A percentile compares a stretch with the other conserved stretches of the same genome.
Evolutionary conservation across 306 rosid genomes (phyloP).

Genomic region (Castanopsis chinensis): DNA sequence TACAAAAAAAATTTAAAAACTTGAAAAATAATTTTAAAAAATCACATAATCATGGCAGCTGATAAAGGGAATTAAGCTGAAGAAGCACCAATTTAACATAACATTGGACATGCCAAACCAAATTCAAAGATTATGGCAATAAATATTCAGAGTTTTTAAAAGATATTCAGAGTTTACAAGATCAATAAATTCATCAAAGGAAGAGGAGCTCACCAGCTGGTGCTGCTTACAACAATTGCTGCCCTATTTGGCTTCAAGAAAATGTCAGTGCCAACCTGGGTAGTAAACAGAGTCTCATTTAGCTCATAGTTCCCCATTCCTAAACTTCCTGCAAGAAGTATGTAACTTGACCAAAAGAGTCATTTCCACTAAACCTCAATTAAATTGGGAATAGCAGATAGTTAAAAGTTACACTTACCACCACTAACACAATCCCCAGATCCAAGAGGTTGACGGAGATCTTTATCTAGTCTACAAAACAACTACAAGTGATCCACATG

Average conservation of each 20-base stretch:
- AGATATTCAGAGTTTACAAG: not conserved
- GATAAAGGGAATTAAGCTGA: not conserved
- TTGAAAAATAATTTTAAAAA: too few relatives aligned
- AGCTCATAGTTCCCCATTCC: slow-evolving; percentile 34
- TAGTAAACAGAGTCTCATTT: slow-evolving; percentile 58
- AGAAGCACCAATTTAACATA: not conserved
- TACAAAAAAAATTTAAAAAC: too few relatives aligned
- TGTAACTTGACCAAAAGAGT: slow-evolving; percentile 13
- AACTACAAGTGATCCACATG: slow-evolving; percentile 44
- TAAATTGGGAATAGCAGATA: not conserved
- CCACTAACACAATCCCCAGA: slow-evolving; percentile 63
- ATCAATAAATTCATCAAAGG: slow-evolving; percentile 6
- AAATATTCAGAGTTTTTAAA: not conserved
- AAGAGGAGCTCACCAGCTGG: slow-evolving; percentile 73
- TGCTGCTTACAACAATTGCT: slow-evolving; percentile 93
- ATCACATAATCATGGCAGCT: not conserved
- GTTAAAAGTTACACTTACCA: slow-evolving; percentile 41
- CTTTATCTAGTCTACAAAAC: slow-evolving; percentile 69
- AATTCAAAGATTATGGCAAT: not conserved
- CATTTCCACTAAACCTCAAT: not conserved
- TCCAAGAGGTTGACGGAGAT: slow-evolving; percentile 57
- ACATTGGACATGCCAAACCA: not conserved
- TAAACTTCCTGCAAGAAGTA: slow-evolving; percentile 38
- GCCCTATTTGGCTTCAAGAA: slow-evolving; percentile 68
- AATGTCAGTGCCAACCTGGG: slow-evolving; percentile 42